Conservation (phyloP, 306 rosid genomes). For the Spatholobus suberectus region DNA sequence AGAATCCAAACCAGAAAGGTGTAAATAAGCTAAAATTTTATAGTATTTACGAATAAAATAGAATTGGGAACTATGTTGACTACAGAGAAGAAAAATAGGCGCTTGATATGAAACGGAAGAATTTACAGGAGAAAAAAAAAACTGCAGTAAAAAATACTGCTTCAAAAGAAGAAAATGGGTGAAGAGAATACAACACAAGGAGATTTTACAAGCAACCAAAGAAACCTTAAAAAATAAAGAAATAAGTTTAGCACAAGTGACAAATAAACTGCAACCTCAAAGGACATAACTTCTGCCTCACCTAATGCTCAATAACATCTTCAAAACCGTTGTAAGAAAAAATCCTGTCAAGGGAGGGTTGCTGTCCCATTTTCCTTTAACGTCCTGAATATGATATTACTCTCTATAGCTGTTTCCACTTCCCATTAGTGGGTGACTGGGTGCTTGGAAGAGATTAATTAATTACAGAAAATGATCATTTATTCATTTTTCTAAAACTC, state of each 20-base stretch:
- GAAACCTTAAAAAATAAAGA: background rate
- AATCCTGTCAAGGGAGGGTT: background rate
- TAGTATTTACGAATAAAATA: background rate
- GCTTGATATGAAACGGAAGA: background rate
- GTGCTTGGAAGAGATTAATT: background rate
- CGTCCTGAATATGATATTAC: background rate
- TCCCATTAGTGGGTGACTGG: background rate
- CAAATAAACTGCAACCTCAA: background rate
- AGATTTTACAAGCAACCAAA: background rate
- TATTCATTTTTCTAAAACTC: background rate
- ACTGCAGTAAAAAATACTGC: background rate
- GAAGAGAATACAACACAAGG: background rate
- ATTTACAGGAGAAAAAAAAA: background rate
- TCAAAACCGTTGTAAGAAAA: background rate
- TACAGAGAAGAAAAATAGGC: background rate
- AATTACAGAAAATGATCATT: background rate
- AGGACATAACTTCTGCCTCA: constrained; percentile 11
- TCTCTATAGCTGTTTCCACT: background rate
- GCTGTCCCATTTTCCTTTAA: background rate
- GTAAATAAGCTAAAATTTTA: background rate
- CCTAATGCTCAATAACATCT: background rate
- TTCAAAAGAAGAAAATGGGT: background rate
- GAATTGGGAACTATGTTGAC: background rate
- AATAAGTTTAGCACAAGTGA: background rate
- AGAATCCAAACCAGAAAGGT: background rate